Percentiles rank a stretch among this genome's conserved stretches.
Conservation (phyloP, 1,284 basidiomycete species). For the Inonotus hispidus region DNA sequence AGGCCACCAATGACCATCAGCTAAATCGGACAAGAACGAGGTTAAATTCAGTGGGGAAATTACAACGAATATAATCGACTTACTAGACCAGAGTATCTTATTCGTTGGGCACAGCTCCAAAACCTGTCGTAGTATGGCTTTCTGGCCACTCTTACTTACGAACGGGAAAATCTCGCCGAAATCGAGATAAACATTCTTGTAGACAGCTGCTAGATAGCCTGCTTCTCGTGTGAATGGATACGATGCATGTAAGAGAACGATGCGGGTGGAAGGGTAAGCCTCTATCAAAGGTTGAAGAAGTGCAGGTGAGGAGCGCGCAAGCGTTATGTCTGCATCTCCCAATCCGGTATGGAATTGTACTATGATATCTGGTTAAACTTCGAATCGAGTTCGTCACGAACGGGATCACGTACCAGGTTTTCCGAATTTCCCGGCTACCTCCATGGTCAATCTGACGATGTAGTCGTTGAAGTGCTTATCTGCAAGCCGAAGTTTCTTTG, state of each 20-base stretch:
- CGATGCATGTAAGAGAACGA: conserved; percentile 67
- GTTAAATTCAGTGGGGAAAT: not conserved
- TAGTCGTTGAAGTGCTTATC: conserved; percentile 62
- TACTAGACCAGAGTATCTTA: conserved; percentile 76
- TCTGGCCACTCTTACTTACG: conserved; percentile 58
- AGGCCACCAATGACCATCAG: conserved; percentile 75
- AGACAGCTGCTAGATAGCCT: conserved; percentile 64
- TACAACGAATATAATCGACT: conserved; percentile 24
- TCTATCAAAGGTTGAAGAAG: conserved; percentile 63
- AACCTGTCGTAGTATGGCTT: conserved; percentile 50
- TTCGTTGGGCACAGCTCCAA: conserved; percentile 68
- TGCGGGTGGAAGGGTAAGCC: conserved; percentile 48
- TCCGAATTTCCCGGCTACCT: conserved; percentile 41
- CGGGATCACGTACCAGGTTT: conserved; percentile 47
- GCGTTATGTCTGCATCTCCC: conserved; percentile 66
- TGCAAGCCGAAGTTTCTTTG: conserved; percentile 43
- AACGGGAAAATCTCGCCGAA: conserved; percentile 76
- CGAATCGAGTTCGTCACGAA: not conserved
- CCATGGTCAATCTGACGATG: conserved; percentile 51
- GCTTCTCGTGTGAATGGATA: conserved; percentile 74
- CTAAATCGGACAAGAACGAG: conserved; percentile 31
- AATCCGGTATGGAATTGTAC: conserved; percentile 81
- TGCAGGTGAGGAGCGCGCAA: conserved; percentile 54
- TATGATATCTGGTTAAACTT: conserved; percentile 23
- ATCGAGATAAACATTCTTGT: conserved; percentile 69